Conservation (phyloP, 108 stramenopile genomes). For the Poteriospumella lacustris region DNA sequence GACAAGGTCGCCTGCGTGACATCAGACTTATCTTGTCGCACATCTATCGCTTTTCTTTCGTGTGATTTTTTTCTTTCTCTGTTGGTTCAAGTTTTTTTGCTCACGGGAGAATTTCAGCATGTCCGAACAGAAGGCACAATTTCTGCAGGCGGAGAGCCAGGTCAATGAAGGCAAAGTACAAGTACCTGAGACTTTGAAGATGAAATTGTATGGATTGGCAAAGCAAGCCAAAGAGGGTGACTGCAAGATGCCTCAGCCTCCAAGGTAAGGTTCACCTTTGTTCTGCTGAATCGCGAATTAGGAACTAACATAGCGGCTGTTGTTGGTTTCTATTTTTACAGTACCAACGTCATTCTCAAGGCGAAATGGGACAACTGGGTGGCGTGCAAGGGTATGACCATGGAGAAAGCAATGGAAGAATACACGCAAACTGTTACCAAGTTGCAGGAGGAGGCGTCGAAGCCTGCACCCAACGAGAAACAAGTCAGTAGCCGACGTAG, state of each 20-base stretch:
- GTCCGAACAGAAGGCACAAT: background rate
- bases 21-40: too few relatives aligned
- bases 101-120: too few relatives aligned
- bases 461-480: background rate
- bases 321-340: background rate
- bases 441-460: background rate
- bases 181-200: background rate
- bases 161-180: background rate
- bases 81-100: too few relatives aligned
- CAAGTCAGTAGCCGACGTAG: too few relatives aligned
- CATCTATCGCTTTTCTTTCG: too few relatives aligned
- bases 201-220: constrained; percentile 18
- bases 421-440: background rate
- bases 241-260: constrained; percentile 22
- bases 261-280: background rate
- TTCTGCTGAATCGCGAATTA: background rate
- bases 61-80: too few relatives aligned
- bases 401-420: background rate
- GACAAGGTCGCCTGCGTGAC: too few relatives aligned
- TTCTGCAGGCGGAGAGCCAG: background rate
- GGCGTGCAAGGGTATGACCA: background rate
- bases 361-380: constrained; percentile 15
- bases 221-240: constrained; percentile 24
- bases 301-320: background rate
- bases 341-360: background rate